These are phyloP conservation scores for Kluyveromyces sp. DNA, from an alignment of 1,139 yeast genomes.

Conservation along the genomic window DNA sequence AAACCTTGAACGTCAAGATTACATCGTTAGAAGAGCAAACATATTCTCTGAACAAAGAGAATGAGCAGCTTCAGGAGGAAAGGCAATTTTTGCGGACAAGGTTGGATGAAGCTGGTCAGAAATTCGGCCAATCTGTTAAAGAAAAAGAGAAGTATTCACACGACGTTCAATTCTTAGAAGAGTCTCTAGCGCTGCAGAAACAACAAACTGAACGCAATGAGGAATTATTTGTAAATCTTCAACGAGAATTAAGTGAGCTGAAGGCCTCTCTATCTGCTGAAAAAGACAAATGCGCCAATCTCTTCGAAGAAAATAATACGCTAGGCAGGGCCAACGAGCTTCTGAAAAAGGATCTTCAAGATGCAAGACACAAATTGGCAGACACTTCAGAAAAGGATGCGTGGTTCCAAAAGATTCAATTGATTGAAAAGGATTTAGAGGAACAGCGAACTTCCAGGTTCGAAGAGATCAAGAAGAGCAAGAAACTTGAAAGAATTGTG, in stretches of 20 bases:
- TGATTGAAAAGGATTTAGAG: conserved; percentile 30
- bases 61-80: conserved; percentile 40
- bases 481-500: conserved; percentile 33
- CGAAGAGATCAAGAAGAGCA: conserved; percentile 33
- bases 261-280: conserved; percentile 30
- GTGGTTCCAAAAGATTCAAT: conserved; percentile 33
- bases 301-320: conserved; percentile 34
- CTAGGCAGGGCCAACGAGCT: conserved; percentile 31
- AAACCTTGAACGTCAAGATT: conserved; percentile 40
- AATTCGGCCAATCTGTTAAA: conserved; percentile 41
- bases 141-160: conserved; percentile 38
- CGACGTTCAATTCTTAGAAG: conserved; percentile 28
- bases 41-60: conserved; percentile 37
- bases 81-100: conserved; percentile 41
- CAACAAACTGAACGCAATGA: conserved; percentile 31
- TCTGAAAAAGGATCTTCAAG: conserved; percentile 32
- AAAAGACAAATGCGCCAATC: conserved; percentile 33
- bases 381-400: conserved; percentile 37
- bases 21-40: conserved; percentile 37
- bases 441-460: conserved; percentile 31
- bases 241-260: conserved; percentile 27
- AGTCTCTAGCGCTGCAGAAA: conserved; percentile 28
- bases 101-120: conserved; percentile 39
- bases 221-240: conserved; percentile 34
- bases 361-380: conserved; percentile 34